Conservation (phyloP, 1,139 yeast species). For the Kodamaea fungicola region DNA sequence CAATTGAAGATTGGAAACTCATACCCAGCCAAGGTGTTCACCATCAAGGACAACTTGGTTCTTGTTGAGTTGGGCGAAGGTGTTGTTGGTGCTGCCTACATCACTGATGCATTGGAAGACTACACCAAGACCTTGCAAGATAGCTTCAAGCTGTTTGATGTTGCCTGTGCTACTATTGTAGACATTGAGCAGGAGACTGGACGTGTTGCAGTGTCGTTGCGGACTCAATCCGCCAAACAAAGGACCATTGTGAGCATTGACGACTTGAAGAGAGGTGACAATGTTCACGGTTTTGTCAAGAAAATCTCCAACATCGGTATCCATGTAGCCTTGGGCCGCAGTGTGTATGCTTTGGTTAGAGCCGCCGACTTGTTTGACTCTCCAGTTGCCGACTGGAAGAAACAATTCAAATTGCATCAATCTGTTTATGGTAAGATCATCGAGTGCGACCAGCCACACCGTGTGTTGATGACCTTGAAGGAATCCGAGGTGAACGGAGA, state of each 20-base stretch:
- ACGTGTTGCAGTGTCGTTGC: conserved; percentile 62
- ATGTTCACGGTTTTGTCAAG: conserved; percentile 76
- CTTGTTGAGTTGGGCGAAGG: conserved; percentile 64
- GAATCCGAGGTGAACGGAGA: conserved; percentile 78
- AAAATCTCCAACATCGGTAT: conserved; percentile 76
- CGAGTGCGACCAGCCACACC: conserved; percentile 58
- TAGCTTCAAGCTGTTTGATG: conserved; percentile 53
- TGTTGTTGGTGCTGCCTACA: conserved; percentile 62
- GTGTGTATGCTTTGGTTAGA: conserved; percentile 75
- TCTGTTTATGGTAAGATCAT: conserved; percentile 73
- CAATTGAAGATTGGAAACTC: conserved; percentile 58
- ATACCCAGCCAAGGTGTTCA: conserved; percentile 65
- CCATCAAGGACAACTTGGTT: conserved; percentile 58
- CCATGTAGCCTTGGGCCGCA: conserved; percentile 72
- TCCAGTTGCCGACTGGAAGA: conserved; percentile 84
- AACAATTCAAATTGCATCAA: conserved; percentile 66
- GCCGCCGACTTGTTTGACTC: conserved; percentile 80
- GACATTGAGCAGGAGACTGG: conserved; percentile 53
- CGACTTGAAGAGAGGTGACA: conserved; percentile 67
- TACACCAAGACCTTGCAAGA: conserved; percentile 53
- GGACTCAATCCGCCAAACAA: conserved; percentile 49
- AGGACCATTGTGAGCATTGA: conserved; percentile 44
- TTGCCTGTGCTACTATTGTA: conserved; percentile 60
- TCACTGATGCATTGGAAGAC: conserved; percentile 78
- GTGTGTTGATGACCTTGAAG: conserved; percentile 75